These are phyloP conservation scores for Mycocentrospora acerina DNA, from an alignment of 2,329 filamentous ascomycete species.

Conservation along the genomic window DNA sequence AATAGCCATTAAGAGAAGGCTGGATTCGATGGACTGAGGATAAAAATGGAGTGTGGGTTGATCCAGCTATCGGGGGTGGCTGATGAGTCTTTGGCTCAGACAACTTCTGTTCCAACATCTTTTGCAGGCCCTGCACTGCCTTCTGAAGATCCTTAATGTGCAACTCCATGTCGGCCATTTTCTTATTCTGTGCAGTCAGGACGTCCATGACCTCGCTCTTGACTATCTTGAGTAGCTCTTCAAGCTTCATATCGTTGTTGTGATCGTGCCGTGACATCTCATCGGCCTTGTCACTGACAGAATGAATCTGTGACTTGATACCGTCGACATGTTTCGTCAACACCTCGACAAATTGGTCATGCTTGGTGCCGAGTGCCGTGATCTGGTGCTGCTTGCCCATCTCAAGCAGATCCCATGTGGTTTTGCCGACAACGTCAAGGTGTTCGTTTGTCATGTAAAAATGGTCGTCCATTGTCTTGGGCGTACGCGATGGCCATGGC, in stretches of 20 bases:
- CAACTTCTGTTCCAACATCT: constrained; percentile 20
- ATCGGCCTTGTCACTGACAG: constrained; percentile 24
- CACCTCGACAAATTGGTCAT: constrained; percentile 18
- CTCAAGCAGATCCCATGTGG: constrained; percentile 26
- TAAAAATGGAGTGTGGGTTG: constrained; percentile 2
- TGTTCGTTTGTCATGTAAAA: constrained; percentile 41
- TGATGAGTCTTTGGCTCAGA: constrained; percentile 6
- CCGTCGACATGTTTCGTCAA: constrained; percentile 28
- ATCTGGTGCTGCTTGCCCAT: constrained; percentile 14
- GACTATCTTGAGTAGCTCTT: constrained; percentile 27
- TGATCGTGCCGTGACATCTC: constrained; percentile 17
- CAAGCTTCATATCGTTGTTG: constrained; percentile 26
- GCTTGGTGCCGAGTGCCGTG: constrained; percentile 12
- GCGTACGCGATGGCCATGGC: constrained; percentile 6
- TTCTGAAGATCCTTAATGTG: constrained; percentile 31
- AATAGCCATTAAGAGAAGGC: constrained; percentile 21
- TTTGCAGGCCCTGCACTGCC: constrained; percentile 25
- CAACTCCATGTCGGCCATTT: constrained; percentile 22
- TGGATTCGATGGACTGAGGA: constrained; percentile 27
- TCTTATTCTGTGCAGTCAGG: constrained; percentile 26
- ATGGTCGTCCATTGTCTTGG: constrained; percentile 27
- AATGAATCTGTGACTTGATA: constrained; percentile 26
- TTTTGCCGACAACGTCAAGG: constrained; percentile 35
- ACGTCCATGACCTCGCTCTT: constrained; percentile 26
- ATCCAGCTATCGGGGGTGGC: not conserved